These are phyloP conservation scores for Tricholomella constricta DNA, from an alignment of 768 basidiomycete species.

Conservation along the genomic window DNA sequence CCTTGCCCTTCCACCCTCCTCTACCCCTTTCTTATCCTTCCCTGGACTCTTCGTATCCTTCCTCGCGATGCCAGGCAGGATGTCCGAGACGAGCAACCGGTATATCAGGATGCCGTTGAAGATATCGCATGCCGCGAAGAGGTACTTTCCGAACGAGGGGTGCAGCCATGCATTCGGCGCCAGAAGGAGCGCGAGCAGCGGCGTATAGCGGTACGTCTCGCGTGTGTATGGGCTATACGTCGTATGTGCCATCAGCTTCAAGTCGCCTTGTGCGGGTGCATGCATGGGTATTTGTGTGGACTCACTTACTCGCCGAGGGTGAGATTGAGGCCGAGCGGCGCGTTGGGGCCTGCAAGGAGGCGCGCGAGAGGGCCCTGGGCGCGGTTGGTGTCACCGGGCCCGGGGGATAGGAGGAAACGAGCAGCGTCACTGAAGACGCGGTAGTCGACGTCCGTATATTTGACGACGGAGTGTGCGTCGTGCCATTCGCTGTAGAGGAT, in stretches of 20 bases:
- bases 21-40: background rate
- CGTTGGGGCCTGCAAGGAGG: slow-evolving; percentile 43
- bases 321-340: no score
- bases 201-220: slow-evolving; percentile 96
- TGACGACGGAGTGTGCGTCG: slow-evolving; percentile 77
- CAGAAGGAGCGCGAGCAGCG: slow-evolving; percentile 81
- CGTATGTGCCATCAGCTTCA: slow-evolving; percentile 7
- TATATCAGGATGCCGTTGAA: slow-evolving; percentile 76
- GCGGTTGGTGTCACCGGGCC: slow-evolving; percentile 41
- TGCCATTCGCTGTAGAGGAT: slow-evolving; percentile 92
- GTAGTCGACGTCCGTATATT: slow-evolving; percentile 99
- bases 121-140: slow-evolving; percentile 86
- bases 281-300: background rate
- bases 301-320: slow-evolving; percentile 75
- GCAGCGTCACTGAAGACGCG: slow-evolving; percentile 94
- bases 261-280: slow-evolving; percentile 6
- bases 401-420: slow-evolving; percentile 57
- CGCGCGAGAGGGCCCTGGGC: slow-evolving; percentile 52
- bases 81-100: slow-evolving; percentile 51
- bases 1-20: background rate
- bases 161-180: slow-evolving; percentile 81
- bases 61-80: slow-evolving; percentile 37
- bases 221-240: slow-evolving; percentile 79
- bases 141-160: slow-evolving; percentile 86
- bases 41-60: background rate